Evolutionary conservation across 441 rosid species (phyloP).

Genomic region (Adansonia gregorii): DNA sequence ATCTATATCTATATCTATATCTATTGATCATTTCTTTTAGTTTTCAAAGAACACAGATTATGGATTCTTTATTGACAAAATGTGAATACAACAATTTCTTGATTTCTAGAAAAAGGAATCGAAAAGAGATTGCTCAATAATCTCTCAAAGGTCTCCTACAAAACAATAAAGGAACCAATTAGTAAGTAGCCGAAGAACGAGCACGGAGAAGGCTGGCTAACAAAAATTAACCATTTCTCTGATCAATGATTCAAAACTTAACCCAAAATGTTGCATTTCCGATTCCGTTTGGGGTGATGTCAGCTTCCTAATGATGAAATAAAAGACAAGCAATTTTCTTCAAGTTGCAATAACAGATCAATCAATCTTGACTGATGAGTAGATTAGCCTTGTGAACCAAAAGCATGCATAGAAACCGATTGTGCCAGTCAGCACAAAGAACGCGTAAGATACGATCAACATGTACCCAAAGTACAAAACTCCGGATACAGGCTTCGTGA

Average conservation of each 20-base stretch:
- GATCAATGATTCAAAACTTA: slow-evolving; percentile 37
- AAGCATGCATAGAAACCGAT: slow-evolving; percentile 90
- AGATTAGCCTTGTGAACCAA: slow-evolving; percentile 93
- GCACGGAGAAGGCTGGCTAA: slow-evolving; percentile 16
- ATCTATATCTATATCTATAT: background rate
- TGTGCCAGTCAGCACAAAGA: slow-evolving; percentile 81
- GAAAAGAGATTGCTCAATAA: slow-evolving; percentile 12
- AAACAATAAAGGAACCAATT: slow-evolving; percentile 16
- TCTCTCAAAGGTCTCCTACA: slow-evolving; percentile 17
- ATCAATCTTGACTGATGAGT: slow-evolving; percentile 88
- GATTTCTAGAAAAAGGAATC: slow-evolving; percentile 16
- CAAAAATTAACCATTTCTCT: slow-evolving; percentile 29
- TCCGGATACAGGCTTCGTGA: slow-evolving; percentile 79
- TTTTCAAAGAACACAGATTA: background rate
- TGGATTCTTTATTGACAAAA: slow-evolving; percentile 5
- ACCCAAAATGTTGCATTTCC: slow-evolving; percentile 25
- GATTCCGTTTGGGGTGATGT: slow-evolving; percentile 16
- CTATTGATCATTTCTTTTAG: background rate
- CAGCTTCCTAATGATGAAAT: slow-evolving; percentile 15
- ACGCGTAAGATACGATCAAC: slow-evolving; percentile 74
- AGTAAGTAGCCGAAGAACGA: slow-evolving; percentile 17
- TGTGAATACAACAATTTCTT: slow-evolving; percentile 26
- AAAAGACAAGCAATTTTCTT: slow-evolving; percentile 7
- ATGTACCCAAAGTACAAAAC: slow-evolving; percentile 86
- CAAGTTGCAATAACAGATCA: slow-evolving; percentile 14